Percentiles rank a stretch among this genome's conserved stretches.
Conservation (phyloP, 2,329 filamentous ascomycete genomes). For the Thelonectria olida region DNA sequence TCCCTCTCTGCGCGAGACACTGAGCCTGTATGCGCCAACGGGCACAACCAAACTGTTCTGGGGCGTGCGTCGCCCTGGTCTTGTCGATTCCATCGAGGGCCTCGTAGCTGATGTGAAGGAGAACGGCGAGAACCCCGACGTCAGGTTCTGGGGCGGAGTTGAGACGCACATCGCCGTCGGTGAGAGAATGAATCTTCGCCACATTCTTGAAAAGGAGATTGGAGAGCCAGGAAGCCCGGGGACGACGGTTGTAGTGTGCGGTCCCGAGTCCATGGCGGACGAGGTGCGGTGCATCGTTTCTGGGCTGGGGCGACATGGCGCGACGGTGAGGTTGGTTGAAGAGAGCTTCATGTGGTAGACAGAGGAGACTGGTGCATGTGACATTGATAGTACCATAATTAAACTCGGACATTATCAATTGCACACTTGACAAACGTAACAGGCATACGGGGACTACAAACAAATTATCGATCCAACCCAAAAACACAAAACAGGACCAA, state of each 20-base stretch:
- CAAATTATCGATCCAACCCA: neutral
- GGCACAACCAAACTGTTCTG: conserved; percentile 8
- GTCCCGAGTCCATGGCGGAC: neutral
- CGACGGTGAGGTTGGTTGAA: neutral
- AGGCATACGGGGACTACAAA: neutral
- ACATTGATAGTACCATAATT: neutral
- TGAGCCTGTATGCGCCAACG: neutral
- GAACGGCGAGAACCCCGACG: neutral
- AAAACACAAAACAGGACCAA: neutral
- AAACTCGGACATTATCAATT: neutral
- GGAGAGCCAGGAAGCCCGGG: neutral
- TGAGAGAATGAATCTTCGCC: neutral
- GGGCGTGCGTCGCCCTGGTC: neutral
- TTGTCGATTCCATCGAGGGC: conserved; percentile 2
- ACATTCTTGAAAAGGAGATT: neutral
- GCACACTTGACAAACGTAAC: neutral
- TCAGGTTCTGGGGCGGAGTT: neutral
- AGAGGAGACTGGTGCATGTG: neutral
- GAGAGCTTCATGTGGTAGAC: neutral
- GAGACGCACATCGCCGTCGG: conserved; percentile 1
- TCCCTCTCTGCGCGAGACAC: neutral
- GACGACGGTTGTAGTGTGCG: neutral
- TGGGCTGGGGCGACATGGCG: neutral
- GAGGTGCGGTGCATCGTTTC: conserved; percentile 1
- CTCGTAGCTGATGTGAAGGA: neutral